Percentiles rank a stretch among this genome's conserved stretches.
Evolutionary conservation across 148 eudicot genomes (phyloP).

Genomic region (Silene latifolia): DNA sequence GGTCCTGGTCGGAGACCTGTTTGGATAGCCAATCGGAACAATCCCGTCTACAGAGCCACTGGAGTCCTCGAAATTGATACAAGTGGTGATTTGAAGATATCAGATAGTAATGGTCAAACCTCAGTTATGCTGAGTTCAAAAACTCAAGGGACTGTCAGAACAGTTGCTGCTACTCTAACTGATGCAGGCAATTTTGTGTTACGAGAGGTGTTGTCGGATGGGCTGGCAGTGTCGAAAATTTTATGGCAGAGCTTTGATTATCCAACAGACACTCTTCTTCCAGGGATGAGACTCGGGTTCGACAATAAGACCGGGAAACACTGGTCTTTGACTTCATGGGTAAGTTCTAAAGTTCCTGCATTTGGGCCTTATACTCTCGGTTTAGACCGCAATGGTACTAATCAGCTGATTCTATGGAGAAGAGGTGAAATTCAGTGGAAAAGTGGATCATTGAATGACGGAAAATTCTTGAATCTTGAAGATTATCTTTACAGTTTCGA

Average conservation of each 20-base stretch:
- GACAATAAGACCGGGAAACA: slow-evolving; percentile 19
- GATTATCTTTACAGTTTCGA: slow-evolving; percentile 22
- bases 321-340: slow-evolving; percentile 31
- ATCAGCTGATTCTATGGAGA: slow-evolving; percentile 29
- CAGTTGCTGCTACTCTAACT: slow-evolving; percentile 17
- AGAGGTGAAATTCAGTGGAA: slow-evolving; percentile 28
- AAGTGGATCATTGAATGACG: slow-evolving; percentile 27
- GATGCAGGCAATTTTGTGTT: slow-evolving; percentile 28
- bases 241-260: slow-evolving; percentile 42
- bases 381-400: slow-evolving; percentile 15
- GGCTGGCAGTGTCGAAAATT: neutral
- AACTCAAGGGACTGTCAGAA: neutral
- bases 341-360: slow-evolving; percentile 24
- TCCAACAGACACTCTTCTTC: slow-evolving; percentile 31
- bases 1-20: slow-evolving; percentile 1
- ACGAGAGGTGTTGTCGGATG: slow-evolving; percentile 20
- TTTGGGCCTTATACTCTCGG: slow-evolving; percentile 29
- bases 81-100: slow-evolving; percentile 20
- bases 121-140: slow-evolving; percentile 16
- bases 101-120: slow-evolving; percentile 1
- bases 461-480: slow-evolving; percentile 20
- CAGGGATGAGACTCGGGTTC: slow-evolving; percentile 37
- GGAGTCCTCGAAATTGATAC: slow-evolving; percentile 14
- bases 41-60: slow-evolving; percentile 16
- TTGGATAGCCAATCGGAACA: slow-evolving; percentile 30